Evolutionary conservation across 2,329 filamentous ascomycete species (phyloP).

Genomic region (Hypomyces rosellus): DNA sequence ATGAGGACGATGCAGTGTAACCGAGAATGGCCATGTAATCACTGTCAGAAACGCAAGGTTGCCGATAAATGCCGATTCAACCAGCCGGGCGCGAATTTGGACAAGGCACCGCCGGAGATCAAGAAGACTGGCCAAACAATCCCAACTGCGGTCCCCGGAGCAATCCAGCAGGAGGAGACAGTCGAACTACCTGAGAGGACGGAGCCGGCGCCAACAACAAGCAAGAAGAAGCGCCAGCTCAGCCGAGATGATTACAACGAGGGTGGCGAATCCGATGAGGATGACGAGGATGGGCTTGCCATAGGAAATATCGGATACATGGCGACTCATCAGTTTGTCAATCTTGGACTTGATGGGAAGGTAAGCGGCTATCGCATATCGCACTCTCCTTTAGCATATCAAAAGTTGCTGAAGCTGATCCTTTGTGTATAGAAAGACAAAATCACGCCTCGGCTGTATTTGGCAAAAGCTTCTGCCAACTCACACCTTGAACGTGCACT

Average conservation of each 20-base stretch:
- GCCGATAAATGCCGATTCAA: slow-evolving; percentile 23
- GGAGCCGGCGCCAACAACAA: background rate
- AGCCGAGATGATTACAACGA: background rate
- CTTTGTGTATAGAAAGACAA: slow-evolving; percentile 11
- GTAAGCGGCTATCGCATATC: background rate
- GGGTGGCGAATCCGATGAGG: background rate
- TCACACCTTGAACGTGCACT: slow-evolving; percentile 20
- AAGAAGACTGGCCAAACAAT: background rate
- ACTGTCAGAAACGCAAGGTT: slow-evolving; percentile 26
- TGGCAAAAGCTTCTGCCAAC: slow-evolving; percentile 15
- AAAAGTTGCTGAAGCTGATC: background rate
- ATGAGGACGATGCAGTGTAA: slow-evolving; percentile 21
- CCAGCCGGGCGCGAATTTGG: slow-evolving; percentile 7
- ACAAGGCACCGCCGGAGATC: background rate
- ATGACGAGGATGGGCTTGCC: background rate
- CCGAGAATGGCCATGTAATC: slow-evolving; percentile 28
- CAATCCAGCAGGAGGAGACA: background rate
- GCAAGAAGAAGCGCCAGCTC: background rate
- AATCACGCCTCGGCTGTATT: slow-evolving; percentile 14
- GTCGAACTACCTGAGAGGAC: background rate
- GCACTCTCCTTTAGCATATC: background rate
- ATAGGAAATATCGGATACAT: background rate
- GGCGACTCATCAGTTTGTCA: background rate
- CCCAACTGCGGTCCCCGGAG: background rate
- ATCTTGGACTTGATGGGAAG: background rate